Base-by-base conservation (phyloP, 768 basidiomycete species). In the Rhodotorula sphaerocarpa region DNA sequence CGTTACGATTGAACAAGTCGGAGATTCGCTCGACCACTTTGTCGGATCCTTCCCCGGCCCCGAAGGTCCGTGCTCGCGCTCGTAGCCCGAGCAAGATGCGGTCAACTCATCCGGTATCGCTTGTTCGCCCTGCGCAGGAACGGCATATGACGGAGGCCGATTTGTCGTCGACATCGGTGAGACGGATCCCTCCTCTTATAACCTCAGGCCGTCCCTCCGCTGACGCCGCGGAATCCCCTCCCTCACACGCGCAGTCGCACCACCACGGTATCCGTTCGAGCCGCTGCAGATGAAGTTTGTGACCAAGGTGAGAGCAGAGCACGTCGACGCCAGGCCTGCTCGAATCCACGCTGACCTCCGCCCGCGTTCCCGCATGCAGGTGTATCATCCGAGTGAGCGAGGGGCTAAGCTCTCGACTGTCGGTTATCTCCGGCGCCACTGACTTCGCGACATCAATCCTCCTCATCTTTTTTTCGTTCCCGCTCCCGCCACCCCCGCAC, bases 231-330 rank as follows among this genome's bases (percentile, higher is more conserved):
- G 16, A 44, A 18, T 11, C 20, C 7, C 12, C 10, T 23, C 20
- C 23, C 7, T 44, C 43, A 18, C 23, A 7, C 21, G 10, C 15
- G 23, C 43, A 44, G 36, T 36, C 12, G 60, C 60, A 12, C 65
- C 65, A 2, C 31, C 43, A 5, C 30, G 60, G 27, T 66, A 66
- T 75, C 76, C 76, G 2, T 78, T 78, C 58, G 87, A 90, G 73
- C 90, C 93, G 0, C 86, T 92, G 57, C 95, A 96, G 81, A 95
- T 96, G 90, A 92, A 91, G 75, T 96, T 97, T 77, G 84, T 93
- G 65, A 97, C 92, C 42, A 68, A 68, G 48, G 66, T 62, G 23
- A 44, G 43, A 11, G 11, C 48, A 43, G 7, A n/a, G 6, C 15
- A n/a, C n/a, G n/a, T n/a, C n/a, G n/a, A n/a, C n/a, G n/a, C n/a